Conservation (phyloP, 208 protist genomes). For the Spironucleus salmonicida region DNA sequence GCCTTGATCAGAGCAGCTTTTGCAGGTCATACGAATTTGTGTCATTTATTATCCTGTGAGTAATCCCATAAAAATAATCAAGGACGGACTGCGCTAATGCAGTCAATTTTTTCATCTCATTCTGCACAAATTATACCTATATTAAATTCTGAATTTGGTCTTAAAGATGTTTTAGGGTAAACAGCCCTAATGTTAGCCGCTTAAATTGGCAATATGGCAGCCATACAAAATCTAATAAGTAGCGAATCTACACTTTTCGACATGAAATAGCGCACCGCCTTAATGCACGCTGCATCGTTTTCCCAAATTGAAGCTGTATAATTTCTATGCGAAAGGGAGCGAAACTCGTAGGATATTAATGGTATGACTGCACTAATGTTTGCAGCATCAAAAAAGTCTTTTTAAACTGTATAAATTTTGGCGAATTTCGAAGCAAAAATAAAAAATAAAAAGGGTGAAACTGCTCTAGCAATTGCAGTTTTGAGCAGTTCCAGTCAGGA, state of each 20-base stretch:
- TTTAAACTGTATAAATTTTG: background rate
- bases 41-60: no score
- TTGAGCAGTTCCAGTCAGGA: no score
- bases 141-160: no score
- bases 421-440: background rate
- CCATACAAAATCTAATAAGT: background rate
- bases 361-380: constrained; percentile 13
- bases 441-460: background rate
- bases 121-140: no score
- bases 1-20: no score
- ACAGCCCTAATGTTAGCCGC: constrained; percentile 13
- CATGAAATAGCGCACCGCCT: background rate
- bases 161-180: constrained; percentile 7
- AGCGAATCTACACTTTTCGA: background rate
- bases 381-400: background rate
- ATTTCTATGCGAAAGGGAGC: background rate
- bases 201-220: background rate
- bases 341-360: background rate
- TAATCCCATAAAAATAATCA: no score
- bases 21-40: no score
- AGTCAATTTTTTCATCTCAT: no score
- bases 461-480: background rate
- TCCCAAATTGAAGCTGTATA: background rate
- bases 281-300: background rate
- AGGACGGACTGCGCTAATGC: no score